These are phyloP conservation scores for Colletotrichum euphorbiae DNA, from an alignment of 2,329 filamentous ascomycete genomes.

Conservation along the genomic window DNA sequence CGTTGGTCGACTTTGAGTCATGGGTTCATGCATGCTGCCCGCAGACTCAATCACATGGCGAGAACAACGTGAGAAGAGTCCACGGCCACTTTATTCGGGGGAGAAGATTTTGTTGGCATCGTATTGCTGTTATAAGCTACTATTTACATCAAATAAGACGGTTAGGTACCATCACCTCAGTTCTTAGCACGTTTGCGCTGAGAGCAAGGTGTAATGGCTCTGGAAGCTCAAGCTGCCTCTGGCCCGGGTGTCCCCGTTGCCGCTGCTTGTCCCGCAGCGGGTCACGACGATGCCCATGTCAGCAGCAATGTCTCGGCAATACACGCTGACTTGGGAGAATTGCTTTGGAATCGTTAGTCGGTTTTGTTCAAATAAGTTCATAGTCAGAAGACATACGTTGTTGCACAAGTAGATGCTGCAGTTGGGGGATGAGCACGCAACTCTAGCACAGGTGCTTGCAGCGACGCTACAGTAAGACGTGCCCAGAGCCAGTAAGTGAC, in stretches of 20 bases:
- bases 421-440: conserved; percentile 23
- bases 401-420: conserved; percentile 34
- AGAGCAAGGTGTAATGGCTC: conserved; percentile 8
- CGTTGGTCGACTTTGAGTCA: too few species aligned
- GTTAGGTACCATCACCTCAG: too few species aligned
- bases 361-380: background rate
- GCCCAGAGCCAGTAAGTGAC: conserved; percentile 4
- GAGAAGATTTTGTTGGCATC: too few species aligned
- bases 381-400: conserved; percentile 8
- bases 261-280: conserved; percentile 1
- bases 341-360: background rate
- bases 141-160: too few species aligned
- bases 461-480: conserved; percentile 15
- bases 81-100: too few species aligned
- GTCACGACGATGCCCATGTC: conserved; percentile 6
- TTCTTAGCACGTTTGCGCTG: background rate
- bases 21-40: too few species aligned
- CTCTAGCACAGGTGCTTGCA: conserved; percentile 11
- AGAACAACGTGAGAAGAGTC: too few species aligned
- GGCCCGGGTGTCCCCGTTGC: conserved; percentile 1
- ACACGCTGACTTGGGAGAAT: background rate
- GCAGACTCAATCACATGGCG: too few species aligned
- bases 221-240: background rate
- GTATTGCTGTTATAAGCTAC: too few species aligned
- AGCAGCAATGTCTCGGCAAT: conserved; percentile 3